Conservation (phyloP, 345 rosid genomes). For the Firmiana major region DNA sequence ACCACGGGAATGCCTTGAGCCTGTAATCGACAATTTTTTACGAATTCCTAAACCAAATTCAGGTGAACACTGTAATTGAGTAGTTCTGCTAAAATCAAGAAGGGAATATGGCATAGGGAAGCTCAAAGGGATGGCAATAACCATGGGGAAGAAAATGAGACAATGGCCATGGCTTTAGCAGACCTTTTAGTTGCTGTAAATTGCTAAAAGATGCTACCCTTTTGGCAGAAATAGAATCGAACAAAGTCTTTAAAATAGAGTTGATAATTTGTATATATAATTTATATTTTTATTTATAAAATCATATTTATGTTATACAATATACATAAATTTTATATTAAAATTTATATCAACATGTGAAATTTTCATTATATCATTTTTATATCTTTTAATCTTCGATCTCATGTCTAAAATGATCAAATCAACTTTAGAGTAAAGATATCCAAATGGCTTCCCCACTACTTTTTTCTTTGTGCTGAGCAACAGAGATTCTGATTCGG, state of each 20-base stretch:
- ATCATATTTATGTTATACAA: too few species aligned
- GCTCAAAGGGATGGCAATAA: background rate
- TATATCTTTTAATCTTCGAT: too few species aligned
- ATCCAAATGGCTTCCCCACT: too few species aligned
- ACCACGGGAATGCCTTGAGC: background rate
- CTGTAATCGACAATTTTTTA: background rate
- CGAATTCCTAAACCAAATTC: background rate
- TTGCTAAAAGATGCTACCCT: background rate
- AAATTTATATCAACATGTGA: too few species aligned
- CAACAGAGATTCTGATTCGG: constrained; percentile 22
- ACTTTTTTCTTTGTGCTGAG: background rate
- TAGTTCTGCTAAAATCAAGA: background rate
- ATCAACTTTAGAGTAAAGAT: too few species aligned
- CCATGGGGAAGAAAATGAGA: background rate
- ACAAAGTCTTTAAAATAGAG: too few species aligned
- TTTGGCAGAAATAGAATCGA: background rate
- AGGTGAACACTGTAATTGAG: background rate
- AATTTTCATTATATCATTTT: too few species aligned
- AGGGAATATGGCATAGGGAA: constrained; percentile 7
- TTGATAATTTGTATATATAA: too few species aligned
- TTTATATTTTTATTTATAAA: too few species aligned
- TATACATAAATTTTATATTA: too few species aligned
- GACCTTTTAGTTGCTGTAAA: background rate
- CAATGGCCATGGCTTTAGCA: background rate
- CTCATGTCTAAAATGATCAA: too few species aligned